These are phyloP conservation scores for Glycine latifolia DNA, from an alignment of 306 rosid species.

Conservation along the genomic window DNA sequence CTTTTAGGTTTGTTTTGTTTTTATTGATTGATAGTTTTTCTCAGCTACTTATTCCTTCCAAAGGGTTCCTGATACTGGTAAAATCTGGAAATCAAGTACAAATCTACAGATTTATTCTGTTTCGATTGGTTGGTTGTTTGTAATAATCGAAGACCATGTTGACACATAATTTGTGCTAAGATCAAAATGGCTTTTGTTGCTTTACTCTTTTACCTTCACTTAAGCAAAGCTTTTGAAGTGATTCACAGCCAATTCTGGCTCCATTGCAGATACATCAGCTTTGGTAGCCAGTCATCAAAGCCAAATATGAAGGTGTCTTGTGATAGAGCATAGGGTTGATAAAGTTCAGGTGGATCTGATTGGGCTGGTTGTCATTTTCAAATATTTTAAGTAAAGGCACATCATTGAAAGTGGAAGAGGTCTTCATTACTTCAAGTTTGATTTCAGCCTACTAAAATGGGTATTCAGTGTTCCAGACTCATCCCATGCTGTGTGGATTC, in stretches of 20 bases:
- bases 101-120: conserved; percentile 25
- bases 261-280: conserved; percentile 29
- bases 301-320: conserved; percentile 27
- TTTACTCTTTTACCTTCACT: conserved; percentile 36
- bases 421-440: conserved; percentile 41
- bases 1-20: conserved; percentile 37
- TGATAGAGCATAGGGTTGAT: conserved; percentile 32
- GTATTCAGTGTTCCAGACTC: conserved; percentile 72
- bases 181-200: conserved; percentile 18
- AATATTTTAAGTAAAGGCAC: conserved; percentile 41
- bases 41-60: conserved; percentile 27
- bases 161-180: conserved; percentile 17
- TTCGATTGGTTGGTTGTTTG: conserved; percentile 41
- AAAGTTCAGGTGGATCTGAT: conserved; percentile 43
- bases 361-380: conserved; percentile 34
- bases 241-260: conserved; percentile 43
- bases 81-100: conserved; percentile 37
- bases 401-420: conserved; percentile 49
- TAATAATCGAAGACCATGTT: conserved; percentile 12
- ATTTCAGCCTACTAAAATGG: conserved; percentile 58
- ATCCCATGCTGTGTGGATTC: conserved; percentile 76
- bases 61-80: conserved; percentile 27
- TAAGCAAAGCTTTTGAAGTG: conserved; percentile 35
- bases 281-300: conserved; percentile 31
- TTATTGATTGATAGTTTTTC: conserved; percentile 23